These are phyloP conservation scores for Fusarium xyrophilum DNA, from an alignment of 2,329 filamentous ascomycete species.

Conservation along the genomic window DNA sequence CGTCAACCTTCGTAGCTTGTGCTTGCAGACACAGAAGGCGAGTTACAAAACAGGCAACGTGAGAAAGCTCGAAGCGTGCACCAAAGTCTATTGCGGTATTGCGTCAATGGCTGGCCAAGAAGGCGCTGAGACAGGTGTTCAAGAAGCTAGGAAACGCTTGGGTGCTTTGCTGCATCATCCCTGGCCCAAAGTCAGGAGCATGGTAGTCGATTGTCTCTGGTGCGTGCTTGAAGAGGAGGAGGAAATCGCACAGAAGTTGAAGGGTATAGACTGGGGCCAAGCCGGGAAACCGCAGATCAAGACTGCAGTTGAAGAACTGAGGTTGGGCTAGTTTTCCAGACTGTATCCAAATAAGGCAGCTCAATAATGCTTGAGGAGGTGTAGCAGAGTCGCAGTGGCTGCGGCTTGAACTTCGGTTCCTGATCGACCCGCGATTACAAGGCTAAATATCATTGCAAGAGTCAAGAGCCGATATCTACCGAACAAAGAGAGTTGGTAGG, in stretches of 20 bases:
- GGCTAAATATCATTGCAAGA: not conserved
- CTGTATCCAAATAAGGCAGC: conserved; percentile 16
- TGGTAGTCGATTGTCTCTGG: conserved; percentile 69
- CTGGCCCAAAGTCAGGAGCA: conserved; percentile 74
- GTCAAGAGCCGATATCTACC: conserved; percentile 11
- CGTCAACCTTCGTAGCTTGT: conserved; percentile 63
- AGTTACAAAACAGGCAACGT: conserved; percentile 86
- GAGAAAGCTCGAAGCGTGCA: conserved; percentile 78
- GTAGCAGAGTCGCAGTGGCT: conserved; percentile 9
- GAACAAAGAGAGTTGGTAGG: conserved; percentile 9
- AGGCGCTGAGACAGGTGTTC: conserved; percentile 46
- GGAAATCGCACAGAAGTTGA: conserved; percentile 48
- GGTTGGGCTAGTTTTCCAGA: conserved; percentile 41
- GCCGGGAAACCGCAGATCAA: conserved; percentile 58
- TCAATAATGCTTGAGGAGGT: conserved; percentile 9
- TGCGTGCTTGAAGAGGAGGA: conserved; percentile 47
- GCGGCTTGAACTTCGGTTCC: conserved; percentile 25
- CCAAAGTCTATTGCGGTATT: conserved; percentile 79
- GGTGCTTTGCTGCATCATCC: conserved; percentile 78
- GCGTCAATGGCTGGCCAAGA: conserved; percentile 48
- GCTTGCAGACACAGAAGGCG: conserved; percentile 75
- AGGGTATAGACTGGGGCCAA: conserved; percentile 64
- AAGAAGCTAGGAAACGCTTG: conserved; percentile 70
- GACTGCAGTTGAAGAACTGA: conserved; percentile 52
- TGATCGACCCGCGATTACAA: conserved; percentile 29